These are phyloP conservation scores for Ephemerocybe angulata DNA, from an alignment of 768 basidiomycete species.

Conservation along the genomic window DNA sequence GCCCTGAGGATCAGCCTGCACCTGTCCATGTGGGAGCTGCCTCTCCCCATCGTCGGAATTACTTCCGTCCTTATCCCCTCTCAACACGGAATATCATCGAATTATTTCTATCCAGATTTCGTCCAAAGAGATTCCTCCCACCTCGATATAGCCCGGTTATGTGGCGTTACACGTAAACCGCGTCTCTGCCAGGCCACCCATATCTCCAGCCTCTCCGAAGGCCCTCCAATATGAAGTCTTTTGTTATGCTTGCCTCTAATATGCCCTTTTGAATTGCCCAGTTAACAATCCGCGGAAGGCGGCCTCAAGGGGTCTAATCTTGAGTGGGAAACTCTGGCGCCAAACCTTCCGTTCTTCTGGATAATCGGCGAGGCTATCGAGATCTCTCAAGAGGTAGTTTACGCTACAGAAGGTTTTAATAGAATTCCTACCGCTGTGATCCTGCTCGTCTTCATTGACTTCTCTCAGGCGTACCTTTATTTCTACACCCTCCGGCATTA, in stretches of 20 bases:
- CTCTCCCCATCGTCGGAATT: constrained; percentile 31
- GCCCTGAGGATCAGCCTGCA: constrained; percentile 39
- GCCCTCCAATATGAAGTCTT: constrained; percentile 1
- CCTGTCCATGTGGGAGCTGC: constrained; percentile 32
- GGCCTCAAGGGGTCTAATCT: constrained; percentile 34
- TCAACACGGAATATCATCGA: constrained; percentile 13
- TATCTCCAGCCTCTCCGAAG: constrained; percentile 18
- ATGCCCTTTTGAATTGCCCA: constrained; percentile 26
- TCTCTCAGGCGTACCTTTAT: constrained; percentile 3
- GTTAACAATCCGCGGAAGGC: constrained; percentile 48
- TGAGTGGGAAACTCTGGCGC: constrained; percentile 32
- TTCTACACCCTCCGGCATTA: neutral
- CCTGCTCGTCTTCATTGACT: constrained; percentile 1
- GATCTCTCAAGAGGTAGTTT: constrained; percentile 12
- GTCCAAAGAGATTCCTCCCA: constrained; percentile 7
- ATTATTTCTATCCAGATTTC: constrained; percentile 9
- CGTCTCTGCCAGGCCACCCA: constrained; percentile 24
- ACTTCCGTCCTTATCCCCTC: constrained; percentile 27
- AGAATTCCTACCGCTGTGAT: constrained; percentile 6
- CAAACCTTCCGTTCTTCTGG: constrained; percentile 41
- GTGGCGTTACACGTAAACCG: constrained; percentile 44
- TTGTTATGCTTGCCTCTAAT: constrained; percentile 27
- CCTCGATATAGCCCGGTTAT: constrained; percentile 31
- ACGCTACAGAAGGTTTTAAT: constrained; percentile 8
- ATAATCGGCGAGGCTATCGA: constrained; percentile 36